Base-by-base conservation (phyloP, 192 early-diverging fungal species). In the Backusella australiensis region DNA sequence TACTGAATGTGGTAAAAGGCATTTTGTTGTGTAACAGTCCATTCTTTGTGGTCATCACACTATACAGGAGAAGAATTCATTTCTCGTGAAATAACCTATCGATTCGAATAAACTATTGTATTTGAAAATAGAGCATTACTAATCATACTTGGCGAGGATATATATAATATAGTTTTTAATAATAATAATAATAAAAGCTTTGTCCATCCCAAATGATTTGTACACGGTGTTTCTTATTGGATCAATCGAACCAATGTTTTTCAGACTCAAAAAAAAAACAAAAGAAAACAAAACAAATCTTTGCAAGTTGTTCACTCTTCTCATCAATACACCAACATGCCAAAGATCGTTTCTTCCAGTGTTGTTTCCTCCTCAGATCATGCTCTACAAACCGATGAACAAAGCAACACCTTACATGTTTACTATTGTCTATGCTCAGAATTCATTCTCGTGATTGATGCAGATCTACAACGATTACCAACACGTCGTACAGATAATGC, bases 401-500 rank as follows among this genome's bases (percentile, higher is more conserved):
- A 74, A 35, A 82, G 80, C 44, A 81, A 84, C 19, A 34, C 21
- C 3, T 67, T 90, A 42, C 87, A 88, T 67, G 86, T 87, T 11
- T 90, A 90, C 69, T 90, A 90, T 44, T 90, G 89, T 68, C 75
- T 88, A 19, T 90, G 89, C 71, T 87, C 86, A 59, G 89, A 90
- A 76, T 90, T 90, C 75, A 80, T 90, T 75, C 80, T 90, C 8
- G 89, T 88, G 6, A 90, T 90, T 75, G 87, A 88, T 75, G 79
- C 77, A 7, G 83, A 84, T 36, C 71, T 90, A 29, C 81, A 77
- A 42, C 77, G 82, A 70, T 68, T 90, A 67, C 89, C 89, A 52
- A 59, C 79, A 71, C 80, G 89, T 67, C 77, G 76, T 39, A 86
- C 84, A 8, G 89, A 90, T 63, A 83, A 84, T 12, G 82, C 87